A percentile compares a stretch with the other conserved stretches of the same genome.
phyloP scores from a whole-genome alignment of 176 grass and related monocot genomes.

The Eleusine coracana region DNA sequence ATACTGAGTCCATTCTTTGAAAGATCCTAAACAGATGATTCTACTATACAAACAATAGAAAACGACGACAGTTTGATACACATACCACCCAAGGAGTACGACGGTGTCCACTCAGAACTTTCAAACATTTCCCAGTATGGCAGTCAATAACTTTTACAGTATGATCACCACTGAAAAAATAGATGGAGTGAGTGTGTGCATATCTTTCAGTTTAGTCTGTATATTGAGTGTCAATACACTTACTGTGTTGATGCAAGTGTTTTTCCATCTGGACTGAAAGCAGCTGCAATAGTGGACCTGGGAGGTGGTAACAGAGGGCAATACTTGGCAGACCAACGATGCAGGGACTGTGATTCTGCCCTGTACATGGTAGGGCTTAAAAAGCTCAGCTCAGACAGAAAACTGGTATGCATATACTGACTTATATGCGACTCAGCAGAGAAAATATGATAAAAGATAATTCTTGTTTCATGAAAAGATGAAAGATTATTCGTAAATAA shows the following conservation, averaged over 20 bases:
- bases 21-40: constrained; percentile 26
- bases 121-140: constrained; percentile 91
- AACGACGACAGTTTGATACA: constrained; percentile 16
- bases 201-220: constrained; percentile 24
- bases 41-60: constrained; percentile 15
- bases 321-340: constrained; percentile 77
- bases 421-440: background rate
- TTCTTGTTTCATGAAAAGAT: background rate
- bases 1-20: background rate
- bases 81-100: constrained; percentile 99
- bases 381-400: background rate
- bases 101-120: constrained; percentile 88
- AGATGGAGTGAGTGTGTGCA: constrained; percentile 50
- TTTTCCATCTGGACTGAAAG: constrained; percentile 96
- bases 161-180: constrained; percentile 81
- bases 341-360: constrained; percentile 89
- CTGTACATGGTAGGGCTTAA: constrained; percentile 51
- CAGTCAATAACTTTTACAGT: constrained; percentile 99
- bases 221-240: constrained; percentile 40
- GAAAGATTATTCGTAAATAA: constrained; percentile 1
- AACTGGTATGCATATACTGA: background rate
- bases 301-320: constrained; percentile 92
- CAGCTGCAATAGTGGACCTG: constrained; percentile 98
- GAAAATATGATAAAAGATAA: background rate
- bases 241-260: constrained; percentile 98